phyloP scores from a whole-genome alignment of 805 yeast genomes.

The Diddensiella santjacobensis region DNA sequence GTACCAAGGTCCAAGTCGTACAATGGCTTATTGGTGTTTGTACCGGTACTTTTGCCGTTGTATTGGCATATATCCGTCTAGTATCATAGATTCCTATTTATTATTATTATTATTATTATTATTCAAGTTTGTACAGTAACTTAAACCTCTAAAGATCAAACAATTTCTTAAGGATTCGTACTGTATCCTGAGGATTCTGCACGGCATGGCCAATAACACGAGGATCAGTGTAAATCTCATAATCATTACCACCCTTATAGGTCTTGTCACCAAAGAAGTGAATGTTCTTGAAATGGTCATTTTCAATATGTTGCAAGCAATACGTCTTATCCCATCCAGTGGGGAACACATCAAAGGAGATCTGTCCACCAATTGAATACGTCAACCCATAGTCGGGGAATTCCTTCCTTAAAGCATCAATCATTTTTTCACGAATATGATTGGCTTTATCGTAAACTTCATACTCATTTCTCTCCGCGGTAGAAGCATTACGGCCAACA shows the following conservation, averaged over 20 bases:
- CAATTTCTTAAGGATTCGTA: slow-evolving; percentile 74
- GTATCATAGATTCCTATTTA: slow-evolving; percentile 42
- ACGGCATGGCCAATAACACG: slow-evolving; percentile 98
- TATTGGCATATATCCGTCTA: slow-evolving; percentile 85
- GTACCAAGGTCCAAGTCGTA: slow-evolving; percentile 93
- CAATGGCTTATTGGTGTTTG: slow-evolving; percentile 99
- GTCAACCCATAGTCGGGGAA: slow-evolving; percentile 85
- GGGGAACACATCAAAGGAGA: slow-evolving; percentile 99
- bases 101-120: neutral
- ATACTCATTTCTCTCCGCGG: slow-evolving; percentile 87
- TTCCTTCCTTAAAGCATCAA: slow-evolving; percentile 73
- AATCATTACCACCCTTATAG: slow-evolving; percentile 95
- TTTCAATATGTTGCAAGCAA: slow-evolving; percentile 86
- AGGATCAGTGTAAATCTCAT: slow-evolving; percentile 85
- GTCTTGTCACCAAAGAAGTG: slow-evolving; percentile 99
- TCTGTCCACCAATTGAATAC: slow-evolving; percentile 98
- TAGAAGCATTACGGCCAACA: slow-evolving; percentile 96
- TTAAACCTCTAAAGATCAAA: slow-evolving; percentile 39
- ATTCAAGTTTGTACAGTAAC: neutral
- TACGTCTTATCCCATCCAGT: slow-evolving; percentile 99
- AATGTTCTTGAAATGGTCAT: slow-evolving; percentile 78
- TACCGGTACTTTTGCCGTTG: slow-evolving; percentile 95
- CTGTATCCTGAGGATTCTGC: slow-evolving; percentile 83
- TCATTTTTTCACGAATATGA: slow-evolving; percentile 81
- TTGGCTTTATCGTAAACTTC: slow-evolving; percentile 79